Base-by-base conservation (phyloP, 192 early-diverging fungal species). In the Backusella liffmaniae region DNA sequence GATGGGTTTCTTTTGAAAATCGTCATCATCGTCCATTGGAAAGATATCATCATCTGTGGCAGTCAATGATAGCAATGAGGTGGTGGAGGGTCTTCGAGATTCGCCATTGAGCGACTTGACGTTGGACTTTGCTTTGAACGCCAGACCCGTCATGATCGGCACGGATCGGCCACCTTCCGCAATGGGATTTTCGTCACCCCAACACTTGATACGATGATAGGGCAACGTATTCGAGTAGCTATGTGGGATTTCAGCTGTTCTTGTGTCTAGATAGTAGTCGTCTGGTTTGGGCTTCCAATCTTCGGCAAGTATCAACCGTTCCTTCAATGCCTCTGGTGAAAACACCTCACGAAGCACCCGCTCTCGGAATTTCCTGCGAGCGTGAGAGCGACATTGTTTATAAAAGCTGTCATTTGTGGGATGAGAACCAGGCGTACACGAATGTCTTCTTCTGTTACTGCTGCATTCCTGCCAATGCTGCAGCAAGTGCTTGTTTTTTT, bases 401-500 rank as follows among this genome's bases (percentile, higher is more conserved):
- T 62, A 62, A 62, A 62, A 62, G 12, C 21, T 62, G 26, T 72
- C 41, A 30, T 44, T 41, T 4, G 21, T 29, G n/a, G 30, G 51
- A 62, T 73, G 72, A 18, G 56, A 30, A 15, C n/a, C 30, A 5
- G 65, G 30, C 3, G 46, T 32, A 26, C 32, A 41, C 5, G 65
- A 69, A 67, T 67, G 44, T 36, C 78, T 78, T 41, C 75, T 69
- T 21, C 67, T 59, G 13, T 67, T 77, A 18, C 76, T 75, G 9
- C 80, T 73, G 4, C 72, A 74, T 15, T 41, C 56, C 26, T 62
- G 59, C 79, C 91, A 92, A 74, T 88, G 84, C 26, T 90, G 89
- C 62, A 99, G 81, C n/a, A 97, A 88, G 73, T 96, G 96, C 68
- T 91, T 82, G 72, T 99, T 97, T 76, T 97, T 91, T 75, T 99